Evolutionary conservation across 2,329 filamentous ascomycete species (phyloP).

Genomic region (Sodiomyces alkalinus): DNA sequence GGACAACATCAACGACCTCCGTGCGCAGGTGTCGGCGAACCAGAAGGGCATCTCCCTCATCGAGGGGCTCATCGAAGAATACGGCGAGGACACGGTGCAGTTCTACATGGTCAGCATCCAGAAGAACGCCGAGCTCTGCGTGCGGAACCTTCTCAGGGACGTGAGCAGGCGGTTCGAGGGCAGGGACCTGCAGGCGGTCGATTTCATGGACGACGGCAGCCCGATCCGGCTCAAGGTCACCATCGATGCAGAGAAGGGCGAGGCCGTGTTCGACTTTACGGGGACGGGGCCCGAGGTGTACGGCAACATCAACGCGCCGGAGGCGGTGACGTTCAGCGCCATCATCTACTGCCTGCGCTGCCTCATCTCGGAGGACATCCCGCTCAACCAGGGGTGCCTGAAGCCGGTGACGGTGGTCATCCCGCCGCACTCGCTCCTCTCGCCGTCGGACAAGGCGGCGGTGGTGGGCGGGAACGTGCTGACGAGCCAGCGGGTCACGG

Average conservation of each 20-base stretch:
- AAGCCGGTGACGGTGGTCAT: conserved; percentile 62
- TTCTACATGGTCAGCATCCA: conserved; percentile 79
- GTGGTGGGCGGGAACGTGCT: conserved; percentile 71
- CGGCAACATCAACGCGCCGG: conserved; percentile 66
- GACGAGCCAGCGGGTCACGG: conserved; percentile 27
- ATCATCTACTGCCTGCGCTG: conserved; percentile 77
- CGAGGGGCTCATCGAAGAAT: conserved; percentile 58
- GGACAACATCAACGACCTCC: conserved; percentile 72
- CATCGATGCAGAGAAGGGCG: conserved; percentile 60
- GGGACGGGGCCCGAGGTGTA: conserved; percentile 71
- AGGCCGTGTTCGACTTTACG: conserved; percentile 66
- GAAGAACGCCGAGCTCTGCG: conserved; percentile 61
- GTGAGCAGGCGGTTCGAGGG: conserved; percentile 57
- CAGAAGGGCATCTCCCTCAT: conserved; percentile 78
- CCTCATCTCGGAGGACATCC: conserved; percentile 68
- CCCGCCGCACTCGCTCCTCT: conserved; percentile 57
- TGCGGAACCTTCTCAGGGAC: conserved; percentile 56
- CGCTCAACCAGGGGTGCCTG: conserved; percentile 70
- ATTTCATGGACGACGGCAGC: conserved; percentile 75
- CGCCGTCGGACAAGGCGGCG: conserved; percentile 60
- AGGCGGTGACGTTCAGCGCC: conserved; percentile 72
- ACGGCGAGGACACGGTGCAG: conserved; percentile 61
- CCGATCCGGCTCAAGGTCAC: conserved; percentile 61
- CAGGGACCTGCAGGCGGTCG: conserved; percentile 52
- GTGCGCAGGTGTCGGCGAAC: conserved; percentile 72